Base-by-base conservation (phyloP, 163 green algal genomes). In the Scenedesmus sp. region DNA sequence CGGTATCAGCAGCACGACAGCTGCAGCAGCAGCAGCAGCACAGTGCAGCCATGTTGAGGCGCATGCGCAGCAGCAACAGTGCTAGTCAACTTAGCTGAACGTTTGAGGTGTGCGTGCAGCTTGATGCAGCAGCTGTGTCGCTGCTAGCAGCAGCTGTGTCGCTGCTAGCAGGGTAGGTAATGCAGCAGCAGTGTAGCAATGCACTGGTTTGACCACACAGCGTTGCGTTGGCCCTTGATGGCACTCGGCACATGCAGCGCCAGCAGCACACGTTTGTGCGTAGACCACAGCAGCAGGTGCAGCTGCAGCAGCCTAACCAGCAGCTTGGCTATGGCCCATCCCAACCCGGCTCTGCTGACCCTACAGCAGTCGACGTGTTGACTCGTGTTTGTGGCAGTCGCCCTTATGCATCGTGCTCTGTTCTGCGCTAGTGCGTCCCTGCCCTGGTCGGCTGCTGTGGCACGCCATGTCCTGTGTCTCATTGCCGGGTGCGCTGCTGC, bases 21-120 rank as follows among this genome's bases (percentile, higher is more conserved):
- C 12, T 24, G 30, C 87, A 87, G 51, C 81, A 35, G 16, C 78
- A 68, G 26, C 84, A 82, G 84, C 84, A 82, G n/a, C n/a, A n/a
- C 3, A 9, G 5, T 35, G 59, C 59, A 72, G 59, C 59, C 35
- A 24, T 7, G 24, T 35, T 35, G 3, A 33, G 26, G 22, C 22
- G 59, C 24, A 15, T 15, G 3, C 3, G 26, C 22, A 72, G 59
- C 59, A 35, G 15, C 35, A 43, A 80, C 22, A 16, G 33, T 46
- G n/a, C 70, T n/a, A n/a, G n/a, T n/a, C n/a, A n/a, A n/a, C n/a
- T n/a, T n/a, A 80, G 33, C 70, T 46, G 70, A 2, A 26, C 46
- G 70, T 33, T 9, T 13, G 7, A 30, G 33, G n/a, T 7, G 20
- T 80, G 70, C 30, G 33, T 22, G 65, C 10, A 78, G 18, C n/a